Conservation (phyloP, 192 early-diverging fungal species). For the Rhizoclosmatium sp. region DNA sequence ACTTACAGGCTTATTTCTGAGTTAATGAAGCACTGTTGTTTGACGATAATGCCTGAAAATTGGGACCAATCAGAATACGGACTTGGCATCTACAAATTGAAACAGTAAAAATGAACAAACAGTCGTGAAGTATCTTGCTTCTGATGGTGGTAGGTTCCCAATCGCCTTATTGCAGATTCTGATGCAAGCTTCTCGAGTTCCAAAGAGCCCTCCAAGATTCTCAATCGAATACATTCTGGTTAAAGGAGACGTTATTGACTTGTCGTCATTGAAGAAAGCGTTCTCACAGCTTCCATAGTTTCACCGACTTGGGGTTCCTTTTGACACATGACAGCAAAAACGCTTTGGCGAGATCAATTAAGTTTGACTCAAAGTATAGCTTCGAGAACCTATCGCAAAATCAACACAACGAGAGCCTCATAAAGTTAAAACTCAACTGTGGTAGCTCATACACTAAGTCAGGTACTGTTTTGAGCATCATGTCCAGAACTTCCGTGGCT, state of each 20-base stretch:
- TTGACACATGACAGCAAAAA: neutral
- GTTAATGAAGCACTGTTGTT: neutral
- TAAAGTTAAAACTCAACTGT: neutral
- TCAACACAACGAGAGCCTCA: neutral
- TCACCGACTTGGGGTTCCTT: neutral
- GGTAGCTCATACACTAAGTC: conserved; percentile 6
- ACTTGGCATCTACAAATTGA: neutral
- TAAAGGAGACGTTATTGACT: neutral
- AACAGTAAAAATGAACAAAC: neutral
- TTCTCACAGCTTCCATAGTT: conserved; percentile 18
- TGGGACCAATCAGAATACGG: neutral
- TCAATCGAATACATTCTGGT: conserved; percentile 10
- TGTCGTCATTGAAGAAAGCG: neutral
- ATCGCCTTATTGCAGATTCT: neutral
- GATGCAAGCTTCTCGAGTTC: neutral
- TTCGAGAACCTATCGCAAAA: conserved; percentile 17
- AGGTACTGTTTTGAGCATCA: conserved; percentile 6
- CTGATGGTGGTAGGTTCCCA: neutral
- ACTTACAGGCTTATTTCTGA: neutral
- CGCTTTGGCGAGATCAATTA: conserved; percentile 2
- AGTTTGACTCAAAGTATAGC: conserved; percentile 17
- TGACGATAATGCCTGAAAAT: neutral
- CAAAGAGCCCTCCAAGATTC: conserved; percentile 24
- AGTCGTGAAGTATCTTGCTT: neutral
- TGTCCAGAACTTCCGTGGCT: neutral